Evolutionary conservation across 2,329 filamentous ascomycete species (phyloP).

Genomic region (Penicillium sp.): DNA sequence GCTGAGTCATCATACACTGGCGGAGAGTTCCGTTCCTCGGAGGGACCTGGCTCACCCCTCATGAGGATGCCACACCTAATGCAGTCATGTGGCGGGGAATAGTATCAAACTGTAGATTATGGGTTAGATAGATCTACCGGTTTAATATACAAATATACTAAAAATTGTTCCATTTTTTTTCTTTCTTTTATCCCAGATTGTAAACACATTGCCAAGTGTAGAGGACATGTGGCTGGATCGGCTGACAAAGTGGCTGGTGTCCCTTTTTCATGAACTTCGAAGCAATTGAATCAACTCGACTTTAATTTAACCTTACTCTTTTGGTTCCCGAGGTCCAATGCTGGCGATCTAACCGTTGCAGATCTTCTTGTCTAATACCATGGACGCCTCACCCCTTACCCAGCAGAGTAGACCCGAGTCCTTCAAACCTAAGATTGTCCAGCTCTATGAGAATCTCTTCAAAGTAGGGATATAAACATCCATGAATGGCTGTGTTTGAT

Average conservation of each 20-base stretch:
- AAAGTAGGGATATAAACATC: conserved; percentile 42
- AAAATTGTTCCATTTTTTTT: background rate
- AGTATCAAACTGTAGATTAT: background rate
- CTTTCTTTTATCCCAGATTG: background rate
- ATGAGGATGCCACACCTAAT: conserved; percentile 4
- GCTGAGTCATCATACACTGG: conserved; percentile 18
- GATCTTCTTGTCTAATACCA: conserved; percentile 41
- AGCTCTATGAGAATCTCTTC: conserved; percentile 84
- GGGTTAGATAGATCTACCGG: background rate
- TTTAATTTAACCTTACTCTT: conserved; percentile 4
- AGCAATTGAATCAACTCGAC: conserved; percentile 13
- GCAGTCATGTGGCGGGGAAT: conserved; percentile 4
- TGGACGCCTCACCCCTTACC: conserved; percentile 91
- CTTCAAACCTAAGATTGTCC: conserved; percentile 91
- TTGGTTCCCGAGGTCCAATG: conserved; percentile 13
- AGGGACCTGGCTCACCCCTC: background rate
- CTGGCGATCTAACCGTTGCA: conserved; percentile 19
- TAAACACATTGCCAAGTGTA: conserved; percentile 5
- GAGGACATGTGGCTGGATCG: conserved; percentile 32
- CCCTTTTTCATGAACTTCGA: conserved; percentile 14
- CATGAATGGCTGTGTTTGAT: background rate
- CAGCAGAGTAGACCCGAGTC: conserved; percentile 86
- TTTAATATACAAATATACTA: background rate
- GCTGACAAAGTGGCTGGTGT: conserved; percentile 32
- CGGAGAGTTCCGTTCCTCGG: conserved; percentile 9